These are phyloP conservation scores for Lactifluus rugatus DNA, from an alignment of 768 basidiomycete species.

Conservation along the genomic window DNA sequence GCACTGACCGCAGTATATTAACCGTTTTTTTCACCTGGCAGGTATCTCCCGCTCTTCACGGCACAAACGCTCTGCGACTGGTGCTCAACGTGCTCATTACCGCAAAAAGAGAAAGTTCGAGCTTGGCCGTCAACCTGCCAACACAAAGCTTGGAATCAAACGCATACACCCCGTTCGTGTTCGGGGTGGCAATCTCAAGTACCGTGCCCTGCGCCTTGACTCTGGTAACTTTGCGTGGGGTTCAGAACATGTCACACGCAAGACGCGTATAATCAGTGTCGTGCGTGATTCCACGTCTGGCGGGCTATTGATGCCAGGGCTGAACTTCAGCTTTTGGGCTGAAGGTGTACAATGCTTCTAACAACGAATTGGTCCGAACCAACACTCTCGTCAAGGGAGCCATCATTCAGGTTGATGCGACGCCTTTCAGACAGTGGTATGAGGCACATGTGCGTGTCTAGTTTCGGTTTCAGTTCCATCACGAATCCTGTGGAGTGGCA, in stretches of 20 bases:
- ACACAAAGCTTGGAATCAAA: slow-evolving; percentile 93
- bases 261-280: slow-evolving; percentile 93
- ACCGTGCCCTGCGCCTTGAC: slow-evolving; percentile 93
- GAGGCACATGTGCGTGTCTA: slow-evolving; percentile 78
- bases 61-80: slow-evolving; percentile 93
- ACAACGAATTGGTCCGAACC: slow-evolving; percentile 99
- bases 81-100: slow-evolving; percentile 87
- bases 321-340: not conserved
- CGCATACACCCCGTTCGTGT: slow-evolving; percentile 92
- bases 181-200: slow-evolving; percentile 92
- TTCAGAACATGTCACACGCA: slow-evolving; percentile 86
- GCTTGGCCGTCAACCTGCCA: slow-evolving; percentile 95
- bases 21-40: slow-evolving; percentile 25
- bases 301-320: not conserved
- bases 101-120: slow-evolving; percentile 99
- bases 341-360: slow-evolving; percentile 96
- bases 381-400: slow-evolving; percentile 97
- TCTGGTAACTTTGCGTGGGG: slow-evolving; percentile 98
- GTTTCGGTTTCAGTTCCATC: not conserved
- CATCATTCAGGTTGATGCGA: slow-evolving; percentile 95
- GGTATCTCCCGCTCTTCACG: slow-evolving; percentile 97
- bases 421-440: slow-evolving; percentile 99
- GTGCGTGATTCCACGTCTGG: slow-evolving; percentile 40
- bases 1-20: not conserved
- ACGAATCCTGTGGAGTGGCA: not conserved